Evolutionary conservation across 306 rosid species (phyloP), one percentile per base, ranked within the genome.

Genomic region (Castanopsis chinensis): DNA sequence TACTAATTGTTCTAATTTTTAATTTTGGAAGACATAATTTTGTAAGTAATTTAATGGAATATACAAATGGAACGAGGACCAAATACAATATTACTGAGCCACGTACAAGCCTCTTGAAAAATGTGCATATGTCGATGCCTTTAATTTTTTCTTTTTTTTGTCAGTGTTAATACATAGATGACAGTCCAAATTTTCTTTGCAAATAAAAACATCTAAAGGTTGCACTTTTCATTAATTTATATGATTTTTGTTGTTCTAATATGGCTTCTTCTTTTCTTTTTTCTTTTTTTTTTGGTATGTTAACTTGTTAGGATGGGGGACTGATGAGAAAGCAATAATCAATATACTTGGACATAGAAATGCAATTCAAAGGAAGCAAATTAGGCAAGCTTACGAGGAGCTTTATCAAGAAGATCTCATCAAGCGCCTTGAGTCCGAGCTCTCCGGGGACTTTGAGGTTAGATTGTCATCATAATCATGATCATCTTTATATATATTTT

Each of bases 361-460:
- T 80, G 86, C 83, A 0, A 18, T 3, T 15, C 98, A 92, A 58
- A 92, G 91, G 79, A 85, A 83, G 71, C 84, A 86, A 80, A 94
- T 92, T 74, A 92, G 92, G 84, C 72, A 83, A 33, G 88, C 92
- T 58, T 94, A 94, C 17, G 84, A 91, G 9, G 72, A 79, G 18
- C 77, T 82, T n/a, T 92, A 41, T 73, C 83, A 88, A 55, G 97
- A 94, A 78, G 92, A 92, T 86, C 97, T 94, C 55, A 18, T 94
- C 85, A 91, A 87, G 82, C 97, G 97, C 74, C 93, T 94, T 45
- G 97, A 94, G 55, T 88, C 93, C 5, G 97, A 94, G 88, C 86
- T 94, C 33, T 81, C 89, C 6, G 97, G 97, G 6, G 89, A 91
- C 79, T 80, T 94, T 54, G 97, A 92, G 97, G 98, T 90, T 71